Evolutionary conservation across 768 basidiomycete species (phyloP).

Genomic region (Hypholoma fasciculare): DNA sequence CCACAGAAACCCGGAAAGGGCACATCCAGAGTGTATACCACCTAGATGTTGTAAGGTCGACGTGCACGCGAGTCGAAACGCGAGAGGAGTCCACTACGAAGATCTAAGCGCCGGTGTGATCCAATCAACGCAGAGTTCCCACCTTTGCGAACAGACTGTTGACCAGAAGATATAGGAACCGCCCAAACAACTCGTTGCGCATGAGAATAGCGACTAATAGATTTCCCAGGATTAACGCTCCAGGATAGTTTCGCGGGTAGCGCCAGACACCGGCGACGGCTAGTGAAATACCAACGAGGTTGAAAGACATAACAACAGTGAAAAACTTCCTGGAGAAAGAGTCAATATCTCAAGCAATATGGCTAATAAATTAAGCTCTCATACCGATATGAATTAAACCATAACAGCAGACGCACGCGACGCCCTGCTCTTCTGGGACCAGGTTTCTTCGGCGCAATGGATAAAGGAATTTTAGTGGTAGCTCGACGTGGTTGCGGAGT

Average conservation of each 20-base stretch:
- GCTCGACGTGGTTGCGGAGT: background rate
- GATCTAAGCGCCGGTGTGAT: constrained; percentile 4
- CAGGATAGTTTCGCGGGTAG: constrained; percentile 65
- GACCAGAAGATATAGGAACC: constrained; percentile 68
- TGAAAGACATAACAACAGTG: constrained; percentile 57
- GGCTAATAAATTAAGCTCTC: constrained; percentile 8
- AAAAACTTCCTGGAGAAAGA: constrained; percentile 64
- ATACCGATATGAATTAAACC: constrained; percentile 82
- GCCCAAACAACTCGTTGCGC: constrained; percentile 82
- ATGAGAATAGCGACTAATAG: constrained; percentile 71
- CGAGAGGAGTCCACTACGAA: constrained; percentile 43
- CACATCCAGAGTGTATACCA: constrained; percentile 85
- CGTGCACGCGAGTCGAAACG: constrained; percentile 69
- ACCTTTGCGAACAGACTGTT: constrained; percentile 84
- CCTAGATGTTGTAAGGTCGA: constrained; percentile 78
- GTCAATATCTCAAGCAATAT: background rate
- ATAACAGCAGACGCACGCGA: constrained; percentile 62
- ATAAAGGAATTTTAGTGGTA: background rate
- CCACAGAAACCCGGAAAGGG: constrained; percentile 73
- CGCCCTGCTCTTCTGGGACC: constrained; percentile 42
- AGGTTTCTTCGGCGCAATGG: constrained; percentile 16
- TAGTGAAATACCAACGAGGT: constrained; percentile 57
- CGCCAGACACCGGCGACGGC: constrained; percentile 66
- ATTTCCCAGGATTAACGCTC: constrained; percentile 76
- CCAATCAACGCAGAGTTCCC: constrained; percentile 5